Conservation (phyloP, 2,329 filamentous ascomycete species). For the Colletotrichum lentis region DNA sequence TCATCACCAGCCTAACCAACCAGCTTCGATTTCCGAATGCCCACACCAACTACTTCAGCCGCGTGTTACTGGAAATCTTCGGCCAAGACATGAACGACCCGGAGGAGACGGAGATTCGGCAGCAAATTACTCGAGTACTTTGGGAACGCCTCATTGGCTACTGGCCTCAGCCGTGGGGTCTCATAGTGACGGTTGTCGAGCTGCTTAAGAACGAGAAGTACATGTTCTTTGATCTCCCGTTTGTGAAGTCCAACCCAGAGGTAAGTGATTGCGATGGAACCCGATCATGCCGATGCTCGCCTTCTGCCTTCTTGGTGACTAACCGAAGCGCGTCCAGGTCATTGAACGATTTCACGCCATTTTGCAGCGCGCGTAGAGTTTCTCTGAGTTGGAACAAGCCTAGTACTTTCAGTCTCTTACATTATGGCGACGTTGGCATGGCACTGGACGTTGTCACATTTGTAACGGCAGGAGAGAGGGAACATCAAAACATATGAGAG, state of each 20-base stretch:
- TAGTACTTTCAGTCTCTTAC: not conserved
- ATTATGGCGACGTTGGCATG: not conserved
- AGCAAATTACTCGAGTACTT: constrained; percentile 89
- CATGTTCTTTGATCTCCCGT: constrained; percentile 90
- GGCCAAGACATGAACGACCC: constrained; percentile 75
- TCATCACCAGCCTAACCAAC: constrained; percentile 86
- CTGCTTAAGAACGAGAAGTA: constrained; percentile 91
- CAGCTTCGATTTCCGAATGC: constrained; percentile 90
- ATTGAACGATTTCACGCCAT: constrained; percentile 38
- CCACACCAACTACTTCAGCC: constrained; percentile 92
- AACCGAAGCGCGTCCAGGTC: constrained; percentile 15
- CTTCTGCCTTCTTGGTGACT: not conserved
- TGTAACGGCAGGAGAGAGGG: not conserved
- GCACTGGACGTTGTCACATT: not conserved
- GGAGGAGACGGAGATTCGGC: constrained; percentile 82
- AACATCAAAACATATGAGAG: not conserved
- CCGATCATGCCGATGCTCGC: no score
- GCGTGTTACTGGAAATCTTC: constrained; percentile 84
- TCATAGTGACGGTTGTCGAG: constrained; percentile 88
- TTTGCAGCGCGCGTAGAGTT: constrained; percentile 18
- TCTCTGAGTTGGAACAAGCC: not conserved
- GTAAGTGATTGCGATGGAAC: constrained; percentile 56
- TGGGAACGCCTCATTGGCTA: constrained; percentile 88
- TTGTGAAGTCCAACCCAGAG: constrained; percentile 89
- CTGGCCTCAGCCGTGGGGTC: constrained; percentile 94